Conservation (phyloP, 768 basidiomycete genomes). For the Trametes cingulata region DNA sequence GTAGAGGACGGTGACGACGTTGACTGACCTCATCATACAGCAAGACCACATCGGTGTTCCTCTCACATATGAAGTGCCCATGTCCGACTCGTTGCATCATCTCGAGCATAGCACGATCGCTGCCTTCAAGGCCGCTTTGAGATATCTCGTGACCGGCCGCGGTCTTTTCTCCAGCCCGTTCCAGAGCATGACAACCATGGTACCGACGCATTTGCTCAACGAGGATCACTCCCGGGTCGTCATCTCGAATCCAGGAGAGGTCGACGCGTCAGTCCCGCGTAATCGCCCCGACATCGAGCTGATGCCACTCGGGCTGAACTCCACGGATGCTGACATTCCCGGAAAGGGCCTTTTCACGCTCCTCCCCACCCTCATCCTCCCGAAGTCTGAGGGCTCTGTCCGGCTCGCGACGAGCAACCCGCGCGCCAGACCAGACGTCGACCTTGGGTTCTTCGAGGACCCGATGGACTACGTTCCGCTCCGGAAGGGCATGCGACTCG, state of each 20-base stretch:
- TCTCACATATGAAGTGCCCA: slow-evolving; percentile 13
- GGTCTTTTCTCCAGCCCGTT: slow-evolving; percentile 17
- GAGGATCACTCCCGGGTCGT: background rate
- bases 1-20: background rate
- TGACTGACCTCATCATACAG: background rate
- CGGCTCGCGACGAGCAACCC: slow-evolving; percentile 34
- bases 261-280: slow-evolving; percentile 11
- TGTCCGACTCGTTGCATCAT: slow-evolving; percentile 16
- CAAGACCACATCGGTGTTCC: slow-evolving; percentile 23
- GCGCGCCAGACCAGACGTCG: slow-evolving; percentile 29
- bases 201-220: slow-evolving; percentile 15
- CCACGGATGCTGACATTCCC: slow-evolving; percentile 5
- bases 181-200: slow-evolving; percentile 8
- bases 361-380: slow-evolving; percentile 29
- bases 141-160: slow-evolving; percentile 16
- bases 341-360: slow-evolving; percentile 18
- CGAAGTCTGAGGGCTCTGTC: slow-evolving; percentile 26
- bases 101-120: slow-evolving; percentile 9
- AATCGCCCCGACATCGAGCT: slow-evolving; percentile 27
- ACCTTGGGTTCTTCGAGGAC: slow-evolving; percentile 32
- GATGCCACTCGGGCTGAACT: slow-evolving; percentile 17
- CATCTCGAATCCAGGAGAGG: background rate
- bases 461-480: slow-evolving; percentile 29
- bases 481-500: slow-evolving; percentile 22
- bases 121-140: slow-evolving; percentile 5